A percentile compares a stretch with the other conserved stretches of the same genome.
phyloP scores from a whole-genome alignment of 345 rosid species.

The Syzygium jambos region DNA sequence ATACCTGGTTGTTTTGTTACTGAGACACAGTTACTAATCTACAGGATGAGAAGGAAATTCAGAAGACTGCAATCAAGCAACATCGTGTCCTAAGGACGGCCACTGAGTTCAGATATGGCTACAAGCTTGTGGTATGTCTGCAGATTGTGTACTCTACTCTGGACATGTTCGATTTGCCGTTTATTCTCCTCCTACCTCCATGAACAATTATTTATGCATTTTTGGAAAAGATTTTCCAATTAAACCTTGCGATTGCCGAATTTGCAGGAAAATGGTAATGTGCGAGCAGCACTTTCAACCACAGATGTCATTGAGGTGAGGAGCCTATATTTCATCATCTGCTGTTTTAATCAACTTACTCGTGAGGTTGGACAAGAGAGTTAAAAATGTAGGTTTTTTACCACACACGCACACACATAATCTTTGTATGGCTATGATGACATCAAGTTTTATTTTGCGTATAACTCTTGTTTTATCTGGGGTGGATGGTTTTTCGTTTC shows the following conservation, averaged over 20 bases:
- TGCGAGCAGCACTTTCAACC: conserved; percentile 71
- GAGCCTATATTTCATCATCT: background rate
- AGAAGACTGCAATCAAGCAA: conserved; percentile 79
- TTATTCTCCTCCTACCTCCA: background rate
- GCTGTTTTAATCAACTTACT: background rate
- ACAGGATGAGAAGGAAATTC: conserved; percentile 92
- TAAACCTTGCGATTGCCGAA: background rate
- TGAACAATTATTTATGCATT: background rate
- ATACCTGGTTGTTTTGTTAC: background rate
- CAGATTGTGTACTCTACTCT: background rate
- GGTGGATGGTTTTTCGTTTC: background rate
- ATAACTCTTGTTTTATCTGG: background rate
- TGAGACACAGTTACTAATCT: background rate
- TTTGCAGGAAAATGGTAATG: conserved; percentile 71
- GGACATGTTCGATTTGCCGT: background rate
- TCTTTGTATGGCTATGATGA: background rate
- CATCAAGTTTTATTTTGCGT: background rate
- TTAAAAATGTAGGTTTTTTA: background rate
- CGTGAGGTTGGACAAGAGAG: background rate
- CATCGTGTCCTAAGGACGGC: conserved; percentile 57
- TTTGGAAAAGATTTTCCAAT: background rate
- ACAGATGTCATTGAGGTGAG: conserved; percentile 76
- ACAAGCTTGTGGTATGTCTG: conserved; percentile 73
- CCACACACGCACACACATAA: background rate
- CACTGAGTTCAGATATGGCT: conserved; percentile 86